phyloP scores from a whole-genome alignment of 441 rosid species.

The Aquilaria agallochum region DNA sequence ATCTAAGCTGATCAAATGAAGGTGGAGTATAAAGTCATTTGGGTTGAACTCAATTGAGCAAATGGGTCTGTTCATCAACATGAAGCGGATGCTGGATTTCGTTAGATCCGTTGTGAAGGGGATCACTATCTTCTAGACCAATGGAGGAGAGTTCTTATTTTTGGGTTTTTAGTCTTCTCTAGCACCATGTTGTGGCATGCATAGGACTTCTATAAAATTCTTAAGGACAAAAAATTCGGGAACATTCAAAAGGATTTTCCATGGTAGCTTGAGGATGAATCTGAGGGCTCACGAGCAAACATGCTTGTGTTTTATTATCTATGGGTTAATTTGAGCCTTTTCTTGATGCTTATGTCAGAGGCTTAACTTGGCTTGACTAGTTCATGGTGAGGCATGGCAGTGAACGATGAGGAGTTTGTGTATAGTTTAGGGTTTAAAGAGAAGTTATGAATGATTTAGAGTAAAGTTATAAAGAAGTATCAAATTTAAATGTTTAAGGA shows the following conservation, averaged over 20 bases:
- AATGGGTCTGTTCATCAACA: conserved; percentile 44
- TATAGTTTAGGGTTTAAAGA: too few species aligned
- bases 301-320: neutral
- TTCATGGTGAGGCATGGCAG: too few species aligned
- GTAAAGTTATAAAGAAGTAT: too few species aligned
- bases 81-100: conserved; percentile 45
- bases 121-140: conserved; percentile 60
- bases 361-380: too few species aligned
- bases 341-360: neutral
- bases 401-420: too few species aligned
- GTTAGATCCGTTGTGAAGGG: conserved; percentile 59
- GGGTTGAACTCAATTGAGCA: conserved; percentile 41
- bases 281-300: conserved; percentile 15
- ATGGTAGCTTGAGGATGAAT: conserved; percentile 43
- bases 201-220: conserved; percentile 26
- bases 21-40: conserved; percentile 33
- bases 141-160: conserved; percentile 36
- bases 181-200: conserved; percentile 18
- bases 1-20: conserved; percentile 57
- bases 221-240: conserved; percentile 42
- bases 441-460: too few species aligned
- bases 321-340: neutral
- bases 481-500: too few species aligned
- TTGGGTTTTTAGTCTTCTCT: conserved; percentile 30
- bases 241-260: conserved; percentile 49